These are phyloP conservation scores for Coniochaeta ligniaria DNA, from an alignment of 2,329 filamentous ascomycete species.

Conservation along the genomic window DNA sequence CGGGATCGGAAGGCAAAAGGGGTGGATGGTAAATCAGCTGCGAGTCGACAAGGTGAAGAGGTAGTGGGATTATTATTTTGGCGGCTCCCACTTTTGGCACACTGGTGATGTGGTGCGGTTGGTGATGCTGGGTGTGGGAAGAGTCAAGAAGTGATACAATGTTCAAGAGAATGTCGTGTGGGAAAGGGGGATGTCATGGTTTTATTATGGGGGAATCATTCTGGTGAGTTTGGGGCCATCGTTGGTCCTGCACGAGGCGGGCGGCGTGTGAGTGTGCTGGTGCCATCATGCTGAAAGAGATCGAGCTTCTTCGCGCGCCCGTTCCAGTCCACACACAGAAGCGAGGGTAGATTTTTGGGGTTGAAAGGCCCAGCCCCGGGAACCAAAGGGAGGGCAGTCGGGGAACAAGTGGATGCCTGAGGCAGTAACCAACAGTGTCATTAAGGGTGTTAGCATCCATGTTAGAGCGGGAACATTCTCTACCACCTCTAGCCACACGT, in stretches of 20 bases:
- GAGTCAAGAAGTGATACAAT: slow-evolving; percentile 5
- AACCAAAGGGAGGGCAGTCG: neutral
- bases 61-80: slow-evolving; percentile 1
- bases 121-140: slow-evolving; percentile 12
- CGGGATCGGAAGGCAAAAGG: neutral
- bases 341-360: slow-evolving; percentile 1
- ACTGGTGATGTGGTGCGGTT: slow-evolving; percentile 12
- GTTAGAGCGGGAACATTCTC: too few species aligned
- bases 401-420: neutral
- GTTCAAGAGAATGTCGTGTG: slow-evolving; percentile 5
- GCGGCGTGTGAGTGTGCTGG: slow-evolving; percentile 2
- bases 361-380: neutral
- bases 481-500: too few species aligned
- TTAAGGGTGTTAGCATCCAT: too few species aligned
- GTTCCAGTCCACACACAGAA: slow-evolving; percentile 2
- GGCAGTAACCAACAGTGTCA: neutral
- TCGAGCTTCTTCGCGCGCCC: slow-evolving; percentile 3
- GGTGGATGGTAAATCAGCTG: neutral
- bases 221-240: slow-evolving; percentile 16
- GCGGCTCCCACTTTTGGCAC: neutral
- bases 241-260: slow-evolving; percentile 6
- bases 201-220: slow-evolving; percentile 14
- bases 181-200: slow-evolving; percentile 8
- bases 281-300: slow-evolving; percentile 2
- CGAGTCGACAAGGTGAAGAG: neutral